These are phyloP conservation scores for Chalciporus piperatus DNA, from an alignment of 768 basidiomycete species.

Conservation along the genomic window DNA sequence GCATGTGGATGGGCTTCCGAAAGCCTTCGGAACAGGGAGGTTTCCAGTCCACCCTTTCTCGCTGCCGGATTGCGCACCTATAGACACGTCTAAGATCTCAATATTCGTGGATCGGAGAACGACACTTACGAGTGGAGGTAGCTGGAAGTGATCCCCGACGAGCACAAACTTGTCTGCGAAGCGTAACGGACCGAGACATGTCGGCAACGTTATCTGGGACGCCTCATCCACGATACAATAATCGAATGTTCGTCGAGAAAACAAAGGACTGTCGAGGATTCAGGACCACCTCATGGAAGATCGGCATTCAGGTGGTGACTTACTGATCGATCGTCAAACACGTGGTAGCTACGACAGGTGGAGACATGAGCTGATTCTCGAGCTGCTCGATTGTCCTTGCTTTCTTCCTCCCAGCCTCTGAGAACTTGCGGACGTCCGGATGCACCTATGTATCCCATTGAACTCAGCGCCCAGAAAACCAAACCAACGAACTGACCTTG, in stretches of 20 bases:
- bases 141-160: constrained; percentile 96
- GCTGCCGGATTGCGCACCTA: constrained; percentile 83
- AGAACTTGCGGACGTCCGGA: constrained; percentile 71
- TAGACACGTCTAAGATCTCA: neutral
- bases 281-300: constrained; percentile 1
- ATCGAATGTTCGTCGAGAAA: constrained; percentile 83
- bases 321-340: constrained; percentile 94
- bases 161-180: constrained; percentile 90
- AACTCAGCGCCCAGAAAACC: neutral
- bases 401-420: constrained; percentile 52
- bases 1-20: constrained; percentile 85
- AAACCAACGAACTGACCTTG: constrained; percentile 54
- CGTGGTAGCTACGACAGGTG: constrained; percentile 94
- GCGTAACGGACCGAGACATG: constrained; percentile 89
- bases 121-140: constrained; percentile 80
- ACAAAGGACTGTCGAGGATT: constrained; percentile 60
- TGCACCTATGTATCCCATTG: constrained; percentile 57
- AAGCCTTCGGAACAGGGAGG: constrained; percentile 85
- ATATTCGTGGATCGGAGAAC: neutral
- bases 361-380: constrained; percentile 78
- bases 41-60: constrained; percentile 81
- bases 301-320: constrained; percentile 31
- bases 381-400: constrained; percentile 77
- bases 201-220: constrained; percentile 94
- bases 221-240: constrained; percentile 99